These are phyloP conservation scores for Botrytis galanthina DNA, from an alignment of 2,329 filamentous ascomycete genomes.

Conservation along the genomic window DNA sequence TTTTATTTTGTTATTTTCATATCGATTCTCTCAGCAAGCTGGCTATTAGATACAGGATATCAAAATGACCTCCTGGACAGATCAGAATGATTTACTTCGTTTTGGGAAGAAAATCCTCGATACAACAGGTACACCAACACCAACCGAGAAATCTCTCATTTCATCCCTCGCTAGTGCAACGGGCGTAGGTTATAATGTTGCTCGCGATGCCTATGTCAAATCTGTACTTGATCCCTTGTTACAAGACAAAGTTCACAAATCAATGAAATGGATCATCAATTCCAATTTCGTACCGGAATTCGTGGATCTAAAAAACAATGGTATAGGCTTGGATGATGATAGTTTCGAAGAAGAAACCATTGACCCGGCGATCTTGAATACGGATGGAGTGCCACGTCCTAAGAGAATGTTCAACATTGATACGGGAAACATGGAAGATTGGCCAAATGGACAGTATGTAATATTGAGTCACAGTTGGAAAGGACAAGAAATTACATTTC, in stretches of 20 bases:
- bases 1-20: too few relatives aligned
- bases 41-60: background rate
- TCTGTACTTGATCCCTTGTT: constrained; percentile 22
- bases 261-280: constrained; percentile 23
- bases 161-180: constrained; percentile 20
- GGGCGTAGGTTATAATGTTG: constrained; percentile 23
- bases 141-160: constrained; percentile 24
- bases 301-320: background rate
- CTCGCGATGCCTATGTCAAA: constrained; percentile 24
- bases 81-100: constrained; percentile 22
- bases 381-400: constrained; percentile 28
- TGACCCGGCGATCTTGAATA: constrained; percentile 8
- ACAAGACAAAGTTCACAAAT: constrained; percentile 24
- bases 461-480: constrained; percentile 42
- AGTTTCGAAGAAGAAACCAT: constrained; percentile 16
- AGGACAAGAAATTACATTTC: constrained; percentile 36
- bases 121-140: constrained; percentile 17
- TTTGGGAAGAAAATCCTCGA: constrained; percentile 22
- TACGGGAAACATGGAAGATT: constrained; percentile 37
- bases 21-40: background rate
- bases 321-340: background rate
- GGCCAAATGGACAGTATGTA: constrained; percentile 38
- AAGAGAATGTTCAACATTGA: constrained; percentile 40
- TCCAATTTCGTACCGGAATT: constrained; percentile 22
- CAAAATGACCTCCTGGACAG: constrained; percentile 17